Evolutionary conservation across 1,139 yeast species (phyloP), one percentile per base, ranked within the genome.

Genomic region (Kodamaea arcana): DNA sequence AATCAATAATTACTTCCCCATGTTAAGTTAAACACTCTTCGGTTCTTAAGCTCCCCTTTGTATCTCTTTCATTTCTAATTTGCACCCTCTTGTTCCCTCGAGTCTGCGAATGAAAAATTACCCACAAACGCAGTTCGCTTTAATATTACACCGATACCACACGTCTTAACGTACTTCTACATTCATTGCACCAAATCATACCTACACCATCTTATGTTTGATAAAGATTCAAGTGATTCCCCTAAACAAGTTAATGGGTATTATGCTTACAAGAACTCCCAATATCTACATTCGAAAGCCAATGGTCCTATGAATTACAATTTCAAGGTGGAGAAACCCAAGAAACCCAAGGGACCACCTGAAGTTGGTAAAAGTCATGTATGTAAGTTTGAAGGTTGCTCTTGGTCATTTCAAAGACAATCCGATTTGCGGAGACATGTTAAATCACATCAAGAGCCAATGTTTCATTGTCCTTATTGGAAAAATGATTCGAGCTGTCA

Each of bases 401-500:
- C 61, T 15, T 80, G 88, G 86, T 65, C 86, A 2, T 83, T 83
- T 54, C 70, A 76, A 7, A 60, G 90, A 32, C 78, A 72, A 39
- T 75, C 83, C 32, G 90, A 83, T 51, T 71, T 80, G 43, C 65
- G 82, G 29, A 68, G 88, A 36, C 90, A 83, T 51, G 45, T 72
- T 26, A 72, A 79, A 45, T 78, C 83, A 2, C 90, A 83, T 49
- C 66, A 70, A 23, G 69, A 71, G 29, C 88, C 88, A 1, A 70
- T 68, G 42, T 78, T 78, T 50, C 78, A 75, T 44, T 83, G 92
- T 52, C 90, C 92, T 1, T 83, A 71, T 54, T 80, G 83, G 82
- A 66, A 67, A 35, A 62, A 69, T 30, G 83, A 79, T 43, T 77
- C 80, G 3, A 74, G 83, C 2, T 82, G 88, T 51, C 90, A 81